Conservation (phyloP, 208 protist species). For the Trypanosoma lewisi region DNA sequence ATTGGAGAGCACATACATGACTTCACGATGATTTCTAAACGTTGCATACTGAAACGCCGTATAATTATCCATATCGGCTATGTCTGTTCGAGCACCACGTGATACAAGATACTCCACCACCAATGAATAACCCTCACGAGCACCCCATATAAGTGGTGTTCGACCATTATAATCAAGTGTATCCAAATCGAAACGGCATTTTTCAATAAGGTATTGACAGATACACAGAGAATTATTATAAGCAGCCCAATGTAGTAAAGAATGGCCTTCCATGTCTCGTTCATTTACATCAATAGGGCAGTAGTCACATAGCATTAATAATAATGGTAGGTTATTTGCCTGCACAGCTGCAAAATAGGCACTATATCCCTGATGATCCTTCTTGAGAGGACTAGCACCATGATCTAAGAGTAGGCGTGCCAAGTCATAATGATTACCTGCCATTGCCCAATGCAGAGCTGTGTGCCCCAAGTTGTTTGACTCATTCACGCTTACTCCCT, state of each 20-base stretch:
- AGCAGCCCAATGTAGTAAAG: slow-evolving; percentile 76
- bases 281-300: slow-evolving; percentile 33
- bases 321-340: slow-evolving; percentile 37
- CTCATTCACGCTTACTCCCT: slow-evolving; percentile 39
- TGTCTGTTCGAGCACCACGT: slow-evolving; percentile 36
- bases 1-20: slow-evolving; percentile 48
- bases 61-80: slow-evolving; percentile 46
- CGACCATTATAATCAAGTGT: slow-evolving; percentile 47
- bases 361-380: slow-evolving; percentile 59
- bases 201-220: slow-evolving; percentile 72
- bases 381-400: slow-evolving; percentile 49
- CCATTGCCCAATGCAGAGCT: slow-evolving; percentile 65
- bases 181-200: slow-evolving; percentile 53
- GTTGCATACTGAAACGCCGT: slow-evolving; percentile 63
- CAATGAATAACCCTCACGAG: slow-evolving; percentile 69
- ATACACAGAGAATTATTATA: slow-evolving; percentile 57
- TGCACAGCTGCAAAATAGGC: slow-evolving; percentile 67
- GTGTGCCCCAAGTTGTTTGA: slow-evolving; percentile 56
- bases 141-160: slow-evolving; percentile 76
- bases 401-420: slow-evolving; percentile 63
- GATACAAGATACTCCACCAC: slow-evolving; percentile 59
- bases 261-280: slow-evolving; percentile 60
- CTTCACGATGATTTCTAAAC: slow-evolving; percentile 63
- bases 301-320: slow-evolving; percentile 62
- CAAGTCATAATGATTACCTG: slow-evolving; percentile 38